These are phyloP conservation scores for Colletotrichum karsti DNA, from an alignment of 2,329 filamentous ascomycete species.

Conservation along the genomic window DNA sequence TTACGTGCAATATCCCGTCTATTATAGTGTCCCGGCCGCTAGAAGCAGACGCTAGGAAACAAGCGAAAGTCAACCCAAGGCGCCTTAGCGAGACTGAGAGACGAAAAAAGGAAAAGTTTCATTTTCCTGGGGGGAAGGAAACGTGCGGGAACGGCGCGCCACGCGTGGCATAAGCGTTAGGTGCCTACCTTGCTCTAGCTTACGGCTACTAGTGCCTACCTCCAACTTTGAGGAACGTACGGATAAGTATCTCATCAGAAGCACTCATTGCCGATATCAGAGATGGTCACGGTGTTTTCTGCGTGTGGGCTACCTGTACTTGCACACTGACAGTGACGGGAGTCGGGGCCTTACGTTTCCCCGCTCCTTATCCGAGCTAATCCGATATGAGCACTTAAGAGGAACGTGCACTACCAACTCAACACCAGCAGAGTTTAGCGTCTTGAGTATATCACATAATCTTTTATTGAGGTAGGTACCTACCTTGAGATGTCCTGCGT, in stretches of 20 bases:
- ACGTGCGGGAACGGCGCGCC: slow-evolving; percentile 11
- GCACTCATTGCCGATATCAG: no score
- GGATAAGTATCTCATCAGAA: no score
- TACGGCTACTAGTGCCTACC: no score
- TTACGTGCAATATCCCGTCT: not conserved
- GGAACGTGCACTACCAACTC: not conserved
- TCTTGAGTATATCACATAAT: not conserved
- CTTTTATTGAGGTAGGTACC: no score
- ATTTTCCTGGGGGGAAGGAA: not conserved
- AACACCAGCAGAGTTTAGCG: not conserved
- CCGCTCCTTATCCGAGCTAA: not conserved
- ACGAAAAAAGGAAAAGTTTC: not conserved
- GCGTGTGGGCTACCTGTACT: no score
- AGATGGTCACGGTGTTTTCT: no score
- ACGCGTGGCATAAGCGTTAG: not conserved
- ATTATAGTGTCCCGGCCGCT: not conserved
- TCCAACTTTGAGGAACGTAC: no score
- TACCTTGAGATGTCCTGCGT: no score
- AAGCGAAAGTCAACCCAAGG: slow-evolving; percentile 22
- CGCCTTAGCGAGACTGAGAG: not conserved
- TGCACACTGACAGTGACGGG: no score
- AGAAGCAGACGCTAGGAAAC: slow-evolving; percentile 15
- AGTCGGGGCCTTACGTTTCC: no score
- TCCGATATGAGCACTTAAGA: not conserved
- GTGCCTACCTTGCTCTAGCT: no score